Evolutionary conservation across 257 asterid genomes (phyloP).

Genomic region (Solanum habrochaites): DNA sequence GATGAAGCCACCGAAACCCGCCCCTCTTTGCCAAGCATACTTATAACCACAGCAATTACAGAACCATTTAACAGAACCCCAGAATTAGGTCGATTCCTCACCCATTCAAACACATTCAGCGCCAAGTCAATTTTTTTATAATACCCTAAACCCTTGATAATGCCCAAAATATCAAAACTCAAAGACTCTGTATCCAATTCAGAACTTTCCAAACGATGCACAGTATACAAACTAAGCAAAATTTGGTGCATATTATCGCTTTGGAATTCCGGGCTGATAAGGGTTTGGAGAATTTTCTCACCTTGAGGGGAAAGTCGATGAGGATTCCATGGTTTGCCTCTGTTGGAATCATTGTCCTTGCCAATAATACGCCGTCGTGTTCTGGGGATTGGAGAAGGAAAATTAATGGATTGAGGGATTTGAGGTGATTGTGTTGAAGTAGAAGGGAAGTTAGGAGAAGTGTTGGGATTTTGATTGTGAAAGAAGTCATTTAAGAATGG

Average conservation of each 20-base stretch:
- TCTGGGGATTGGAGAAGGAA: conserved; percentile 27
- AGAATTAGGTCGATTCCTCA: conserved; percentile 23
- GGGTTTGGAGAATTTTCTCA: conserved; percentile 45
- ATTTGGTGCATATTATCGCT: conserved; percentile 16
- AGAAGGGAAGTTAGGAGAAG: conserved; percentile 19
- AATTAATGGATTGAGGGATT: not conserved
- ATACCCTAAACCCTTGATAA: conserved; percentile 60
- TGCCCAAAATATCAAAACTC: conserved; percentile 37
- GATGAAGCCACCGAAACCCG: conserved; percentile 50
- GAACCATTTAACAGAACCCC: conserved; percentile 41
- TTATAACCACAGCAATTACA: conserved; percentile 59
- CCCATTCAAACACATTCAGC: conserved; percentile 55
- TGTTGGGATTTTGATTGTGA: conserved; percentile 17
- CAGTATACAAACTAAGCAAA: conserved; percentile 26
- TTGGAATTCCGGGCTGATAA: conserved; percentile 41
- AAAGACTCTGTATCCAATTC: conserved; percentile 21
- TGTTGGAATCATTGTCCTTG: conserved; percentile 50
- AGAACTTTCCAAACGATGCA: conserved; percentile 1
- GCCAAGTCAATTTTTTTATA: conserved; percentile 63
- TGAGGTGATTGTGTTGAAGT: not conserved
- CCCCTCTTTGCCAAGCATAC: conserved; percentile 69
- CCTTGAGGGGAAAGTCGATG: conserved; percentile 63
- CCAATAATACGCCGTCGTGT: conserved; percentile 68
- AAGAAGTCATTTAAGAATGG: conserved; percentile 42
- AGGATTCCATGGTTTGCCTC: conserved; percentile 73